phyloP scores from a whole-genome alignment of 345 rosid genomes.

The Carallia brachiata region DNA sequence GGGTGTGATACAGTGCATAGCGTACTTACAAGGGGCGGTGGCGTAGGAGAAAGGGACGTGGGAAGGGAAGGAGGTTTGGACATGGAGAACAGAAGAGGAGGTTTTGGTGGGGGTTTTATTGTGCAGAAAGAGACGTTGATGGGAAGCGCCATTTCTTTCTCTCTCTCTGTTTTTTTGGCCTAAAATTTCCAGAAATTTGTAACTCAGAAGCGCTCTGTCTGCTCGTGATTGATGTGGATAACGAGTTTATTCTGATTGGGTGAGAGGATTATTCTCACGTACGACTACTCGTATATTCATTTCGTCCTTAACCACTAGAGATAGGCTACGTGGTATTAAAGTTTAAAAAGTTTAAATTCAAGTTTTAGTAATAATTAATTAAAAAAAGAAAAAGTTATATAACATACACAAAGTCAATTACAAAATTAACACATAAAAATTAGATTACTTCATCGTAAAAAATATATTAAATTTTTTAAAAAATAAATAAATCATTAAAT shows the following conservation, averaged over 20 bases:
- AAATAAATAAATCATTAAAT: no score
- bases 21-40: conserved; percentile 26
- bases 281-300: not conserved
- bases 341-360: no score
- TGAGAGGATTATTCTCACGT: not conserved
- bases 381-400: no score
- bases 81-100: conserved; percentile 23
- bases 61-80: conserved; percentile 5
- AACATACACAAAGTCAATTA: no score
- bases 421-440: no score
- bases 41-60: conserved; percentile 2
- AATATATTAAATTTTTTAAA: no score
- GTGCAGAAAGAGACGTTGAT: conserved; percentile 43
- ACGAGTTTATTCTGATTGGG: not conserved
- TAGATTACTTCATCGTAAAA: no score
- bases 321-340: no score
- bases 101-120: conserved; percentile 32
- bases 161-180: no score
- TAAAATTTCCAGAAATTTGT: not conserved
- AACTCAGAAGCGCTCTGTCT: no score
- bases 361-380: no score
- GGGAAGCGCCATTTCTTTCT: conserved; percentile 39
- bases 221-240: not conserved
- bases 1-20: not conserved
- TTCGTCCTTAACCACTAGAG: not conserved